Base-by-base conservation (phyloP, 371 early-diverging fungal genomes). In the Mucor racemosus region DNA sequence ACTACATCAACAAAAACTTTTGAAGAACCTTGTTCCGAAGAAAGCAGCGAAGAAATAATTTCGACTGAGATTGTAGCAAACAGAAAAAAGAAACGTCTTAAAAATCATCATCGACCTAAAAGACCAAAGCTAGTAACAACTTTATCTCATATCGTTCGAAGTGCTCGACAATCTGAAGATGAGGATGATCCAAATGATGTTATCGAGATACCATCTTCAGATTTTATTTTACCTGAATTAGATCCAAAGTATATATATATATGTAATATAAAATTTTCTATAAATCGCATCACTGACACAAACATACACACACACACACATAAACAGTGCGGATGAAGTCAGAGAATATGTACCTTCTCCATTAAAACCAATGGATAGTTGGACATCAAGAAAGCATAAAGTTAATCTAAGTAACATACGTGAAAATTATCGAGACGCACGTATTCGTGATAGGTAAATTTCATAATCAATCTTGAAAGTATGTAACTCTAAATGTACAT, bases 211-310 rank as follows among this genome's bases (percentile, higher is more conserved):
- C 65, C 73, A 11, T 21, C 65, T 6, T 58, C 69, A 14, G 70
- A 80, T 48, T 65, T 82, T 19, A 78, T 82, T 40, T 71, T 82
- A 62, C 80, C 80, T 13, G 78, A 77, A 46, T 61, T 82, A 31
- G 80, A 82, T 66, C 83, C 78, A 66, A 75, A 67, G 83, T 80
- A 77, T 61, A 44, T 19, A 50, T 19, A 8, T 44, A 17, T 38
- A 38, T 38, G 4, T 38, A 53, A 48, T n/a, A 55, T 35, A 56
- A 26, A 26, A 26, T 26, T 56, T 11, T 59, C 60, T 65, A 40
- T 26, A 33, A 26, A 19, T 21, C 31, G 7, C 26, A 26, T 26
- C 26, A 50, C 19, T 50, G 55, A 55, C 34, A 55, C 9, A 31
- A 0, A 34, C 46, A 15, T 31, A n/a, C 15, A 55, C 34, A 55